Conservation (phyloP, 2,329 filamentous ascomycete genomes). For the Fusarium incarnatum region DNA sequence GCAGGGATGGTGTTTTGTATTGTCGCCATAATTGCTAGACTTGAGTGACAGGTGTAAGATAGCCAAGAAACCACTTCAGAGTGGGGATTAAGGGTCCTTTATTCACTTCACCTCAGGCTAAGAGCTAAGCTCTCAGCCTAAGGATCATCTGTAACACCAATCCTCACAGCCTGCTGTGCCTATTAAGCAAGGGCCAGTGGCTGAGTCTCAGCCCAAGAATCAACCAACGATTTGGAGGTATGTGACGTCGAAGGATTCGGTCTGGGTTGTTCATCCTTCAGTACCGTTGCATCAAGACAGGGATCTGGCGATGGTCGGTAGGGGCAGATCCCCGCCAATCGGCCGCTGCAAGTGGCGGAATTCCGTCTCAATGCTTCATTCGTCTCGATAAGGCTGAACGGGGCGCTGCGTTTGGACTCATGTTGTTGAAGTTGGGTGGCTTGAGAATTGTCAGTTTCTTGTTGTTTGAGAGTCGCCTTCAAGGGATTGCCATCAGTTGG, state of each 20-base stretch:
- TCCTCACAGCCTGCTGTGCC: background rate
- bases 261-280: conserved; percentile 2
- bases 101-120: background rate
- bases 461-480: background rate
- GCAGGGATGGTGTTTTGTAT: background rate
- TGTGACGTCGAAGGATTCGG: conserved; percentile 26
- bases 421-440: background rate
- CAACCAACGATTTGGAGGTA: conserved; percentile 1
- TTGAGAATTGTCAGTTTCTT: background rate
- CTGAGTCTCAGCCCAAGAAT: conserved; percentile 13
- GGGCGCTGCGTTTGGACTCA: background rate
- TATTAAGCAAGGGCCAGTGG: conserved; percentile 3
- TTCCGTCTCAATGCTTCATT: background rate
- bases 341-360: background rate
- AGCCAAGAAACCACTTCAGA: background rate
- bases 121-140: conserved; percentile 1
- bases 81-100: conserved; percentile 10
- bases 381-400: background rate
- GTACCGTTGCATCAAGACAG: conserved; percentile 1
- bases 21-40: conserved; percentile 1
- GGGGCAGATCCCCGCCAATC: background rate
- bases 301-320: background rate
- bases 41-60: background rate
- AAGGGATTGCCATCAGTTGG: background rate
- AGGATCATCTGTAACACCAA: background rate